A percentile compares a stretch with the other conserved stretches of the same genome.
phyloP scores from a whole-genome alignment of 2,329 filamentous ascomycete genomes.

The Lasiodiplodia gonubiensis region DNA sequence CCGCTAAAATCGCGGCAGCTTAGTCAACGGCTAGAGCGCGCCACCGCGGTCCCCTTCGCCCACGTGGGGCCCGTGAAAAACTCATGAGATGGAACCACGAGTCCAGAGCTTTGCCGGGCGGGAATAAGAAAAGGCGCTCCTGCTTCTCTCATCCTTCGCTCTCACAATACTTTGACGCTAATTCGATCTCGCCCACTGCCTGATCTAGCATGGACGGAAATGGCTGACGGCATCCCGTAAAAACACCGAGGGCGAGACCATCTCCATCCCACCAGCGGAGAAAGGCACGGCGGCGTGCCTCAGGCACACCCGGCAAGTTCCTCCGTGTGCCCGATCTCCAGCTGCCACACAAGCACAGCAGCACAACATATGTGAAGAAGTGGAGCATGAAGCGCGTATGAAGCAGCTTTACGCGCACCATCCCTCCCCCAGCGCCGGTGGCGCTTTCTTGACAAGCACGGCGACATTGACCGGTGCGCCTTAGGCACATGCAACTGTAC shows the following conservation, averaged over 20 bases:
- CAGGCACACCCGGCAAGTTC: constrained; percentile 9
- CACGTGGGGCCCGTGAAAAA: not conserved
- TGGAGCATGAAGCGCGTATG: constrained; percentile 2
- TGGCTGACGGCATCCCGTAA: constrained; percentile 1
- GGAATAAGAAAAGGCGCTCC: not conserved
- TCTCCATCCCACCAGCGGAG: not conserved
- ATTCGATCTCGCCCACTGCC: not conserved
- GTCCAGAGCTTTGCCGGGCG: not conserved
- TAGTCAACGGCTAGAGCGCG: not conserved
- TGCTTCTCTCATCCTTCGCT: not conserved
- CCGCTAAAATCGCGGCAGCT: constrained; percentile 13
- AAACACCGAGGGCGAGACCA: not conserved
- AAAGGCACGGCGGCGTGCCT: not conserved
- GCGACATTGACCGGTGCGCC: constrained; percentile 11
- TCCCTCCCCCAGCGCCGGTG: not conserved
- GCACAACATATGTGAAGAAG: constrained; percentile 20
- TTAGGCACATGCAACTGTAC: constrained; percentile 5
- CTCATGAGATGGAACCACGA: not conserved
- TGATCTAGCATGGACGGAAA: not conserved
- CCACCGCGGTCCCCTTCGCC: not conserved
- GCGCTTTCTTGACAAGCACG: not conserved
- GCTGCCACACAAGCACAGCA: constrained; percentile 9
- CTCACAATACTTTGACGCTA: not conserved
- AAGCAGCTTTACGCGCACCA: constrained; percentile 22
- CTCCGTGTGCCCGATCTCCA: constrained; percentile 1